phyloP scores from a whole-genome alignment of 306 rosid species.

The Myrica gale region DNA sequence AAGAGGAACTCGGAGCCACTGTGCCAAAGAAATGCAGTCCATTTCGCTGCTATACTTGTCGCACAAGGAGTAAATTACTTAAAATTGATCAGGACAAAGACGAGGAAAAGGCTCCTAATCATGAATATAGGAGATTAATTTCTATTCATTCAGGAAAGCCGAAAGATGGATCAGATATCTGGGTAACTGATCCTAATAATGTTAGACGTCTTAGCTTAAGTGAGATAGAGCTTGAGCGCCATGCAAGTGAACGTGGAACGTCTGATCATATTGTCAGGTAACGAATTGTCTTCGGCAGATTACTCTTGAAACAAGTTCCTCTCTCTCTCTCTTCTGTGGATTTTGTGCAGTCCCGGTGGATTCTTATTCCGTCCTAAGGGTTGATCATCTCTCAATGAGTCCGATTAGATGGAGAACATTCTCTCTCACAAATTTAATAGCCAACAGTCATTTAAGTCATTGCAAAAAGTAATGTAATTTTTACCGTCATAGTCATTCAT shows the following conservation, averaged over 20 bases:
- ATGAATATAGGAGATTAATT: slow-evolving; percentile 52
- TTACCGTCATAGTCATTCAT: no score
- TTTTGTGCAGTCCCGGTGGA: no score
- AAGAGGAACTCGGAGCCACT: slow-evolving; percentile 14
- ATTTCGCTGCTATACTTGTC: neutral
- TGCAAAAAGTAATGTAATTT: no score
- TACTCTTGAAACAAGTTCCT: neutral
- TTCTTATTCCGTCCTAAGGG: no score
- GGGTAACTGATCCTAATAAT: slow-evolving; percentile 27
- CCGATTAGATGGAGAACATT: no score
- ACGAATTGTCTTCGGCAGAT: neutral
- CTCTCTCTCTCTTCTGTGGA: neutral
- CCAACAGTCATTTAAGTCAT: no score
- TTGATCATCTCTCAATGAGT: no score
- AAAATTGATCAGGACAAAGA: slow-evolving; percentile 29
- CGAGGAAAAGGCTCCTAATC: slow-evolving; percentile 34
- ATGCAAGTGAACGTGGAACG: slow-evolving; percentile 28
- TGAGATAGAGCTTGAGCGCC: slow-evolving; percentile 65
- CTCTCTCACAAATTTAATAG: no score
- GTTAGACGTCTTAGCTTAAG: slow-evolving; percentile 82
- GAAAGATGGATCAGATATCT: slow-evolving; percentile 38
- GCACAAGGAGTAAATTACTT: no score
- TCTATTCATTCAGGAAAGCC: slow-evolving; percentile 84
- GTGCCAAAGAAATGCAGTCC: slow-evolving; percentile 27
- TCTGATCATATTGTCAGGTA: slow-evolving; percentile 56